phyloP scores from a whole-genome alignment of 2,329 filamentous ascomycete genomes.

The Emmonsia crescens region DNA sequence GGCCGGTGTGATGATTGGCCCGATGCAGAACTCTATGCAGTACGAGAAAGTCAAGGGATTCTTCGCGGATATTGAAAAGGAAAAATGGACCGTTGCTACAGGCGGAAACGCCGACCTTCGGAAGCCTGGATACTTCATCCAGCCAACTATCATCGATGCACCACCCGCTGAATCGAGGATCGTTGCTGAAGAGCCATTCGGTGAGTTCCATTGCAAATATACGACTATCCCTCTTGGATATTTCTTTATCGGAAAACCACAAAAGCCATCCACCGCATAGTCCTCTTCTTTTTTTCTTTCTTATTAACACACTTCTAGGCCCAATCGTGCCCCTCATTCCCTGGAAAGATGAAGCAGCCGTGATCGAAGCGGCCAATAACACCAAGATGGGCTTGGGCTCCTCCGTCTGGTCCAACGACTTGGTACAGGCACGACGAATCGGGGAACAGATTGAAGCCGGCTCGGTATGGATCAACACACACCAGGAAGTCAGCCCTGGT shows the following conservation, averaged over 20 bases:
- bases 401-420: constrained; percentile 48
- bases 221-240: neutral
- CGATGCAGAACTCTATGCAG: constrained; percentile 56
- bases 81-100: constrained; percentile 42
- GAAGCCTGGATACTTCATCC: constrained; percentile 44
- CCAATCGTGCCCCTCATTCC: constrained; percentile 54
- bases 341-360: constrained; percentile 52
- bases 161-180: constrained; percentile 46
- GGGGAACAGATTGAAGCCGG: constrained; percentile 47
- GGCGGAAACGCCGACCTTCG: constrained; percentile 33
- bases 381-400: constrained; percentile 45
- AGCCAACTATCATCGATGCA: constrained; percentile 49
- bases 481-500: constrained; percentile 20
- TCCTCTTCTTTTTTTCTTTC: neutral
- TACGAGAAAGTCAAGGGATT: constrained; percentile 49
- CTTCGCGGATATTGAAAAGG: constrained; percentile 45
- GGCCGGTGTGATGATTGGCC: constrained; percentile 43
- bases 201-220: constrained; percentile 22
- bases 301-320: constrained; percentile 22
- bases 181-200: constrained; percentile 52
- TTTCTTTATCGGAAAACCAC: neutral
- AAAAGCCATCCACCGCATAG: neutral
- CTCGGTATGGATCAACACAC: constrained; percentile 49
- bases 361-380: constrained; percentile 46
- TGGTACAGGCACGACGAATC: constrained; percentile 41